Conservation (phyloP, 768 basidiomycete species). For the Pleurotus ostreatus region DNA sequence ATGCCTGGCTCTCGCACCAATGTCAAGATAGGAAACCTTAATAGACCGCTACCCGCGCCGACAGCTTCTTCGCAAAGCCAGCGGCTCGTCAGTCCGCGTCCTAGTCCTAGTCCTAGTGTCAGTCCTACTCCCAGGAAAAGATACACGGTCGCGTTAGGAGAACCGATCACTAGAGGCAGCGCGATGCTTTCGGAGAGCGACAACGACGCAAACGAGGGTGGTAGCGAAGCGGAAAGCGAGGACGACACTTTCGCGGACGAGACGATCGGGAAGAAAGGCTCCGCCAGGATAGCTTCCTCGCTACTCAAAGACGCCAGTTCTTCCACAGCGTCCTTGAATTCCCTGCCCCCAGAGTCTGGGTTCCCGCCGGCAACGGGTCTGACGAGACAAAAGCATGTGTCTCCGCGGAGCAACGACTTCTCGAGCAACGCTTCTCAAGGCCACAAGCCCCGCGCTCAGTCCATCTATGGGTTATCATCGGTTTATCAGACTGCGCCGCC, state of each 20-base stretch:
- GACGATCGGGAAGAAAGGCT: slow-evolving; percentile 57
- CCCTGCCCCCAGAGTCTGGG: slow-evolving; percentile 1
- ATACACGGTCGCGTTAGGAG: slow-evolving; percentile 83
- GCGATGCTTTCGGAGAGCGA: slow-evolving; percentile 20
- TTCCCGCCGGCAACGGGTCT: background rate
- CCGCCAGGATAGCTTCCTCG: slow-evolving; percentile 22
- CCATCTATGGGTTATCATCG: slow-evolving; percentile 47
- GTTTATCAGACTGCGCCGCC: slow-evolving; percentile 24
- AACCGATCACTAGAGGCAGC: slow-evolving; percentile 52
- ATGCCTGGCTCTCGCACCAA: slow-evolving; percentile 5
- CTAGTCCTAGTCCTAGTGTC: slow-evolving; percentile 41
- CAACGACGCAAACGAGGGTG: slow-evolving; percentile 29
- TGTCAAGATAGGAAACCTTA: background rate
- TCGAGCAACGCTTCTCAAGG: slow-evolving; percentile 8
- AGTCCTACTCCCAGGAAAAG: slow-evolving; percentile 78
- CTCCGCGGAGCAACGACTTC: background rate
- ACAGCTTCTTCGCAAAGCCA: background rate
- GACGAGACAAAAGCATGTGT: background rate
- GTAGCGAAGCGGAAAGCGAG: slow-evolving; percentile 26
- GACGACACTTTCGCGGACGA: slow-evolving; percentile 46
- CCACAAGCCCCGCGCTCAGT: slow-evolving; percentile 43
- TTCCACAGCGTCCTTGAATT: slow-evolving; percentile 2
- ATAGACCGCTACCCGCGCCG: background rate
- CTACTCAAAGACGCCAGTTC: slow-evolving; percentile 1
- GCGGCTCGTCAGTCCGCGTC: slow-evolving; percentile 1